Conservation (phyloP, 2,329 filamentous ascomycete species). For the Aureobasidium lini region DNA sequence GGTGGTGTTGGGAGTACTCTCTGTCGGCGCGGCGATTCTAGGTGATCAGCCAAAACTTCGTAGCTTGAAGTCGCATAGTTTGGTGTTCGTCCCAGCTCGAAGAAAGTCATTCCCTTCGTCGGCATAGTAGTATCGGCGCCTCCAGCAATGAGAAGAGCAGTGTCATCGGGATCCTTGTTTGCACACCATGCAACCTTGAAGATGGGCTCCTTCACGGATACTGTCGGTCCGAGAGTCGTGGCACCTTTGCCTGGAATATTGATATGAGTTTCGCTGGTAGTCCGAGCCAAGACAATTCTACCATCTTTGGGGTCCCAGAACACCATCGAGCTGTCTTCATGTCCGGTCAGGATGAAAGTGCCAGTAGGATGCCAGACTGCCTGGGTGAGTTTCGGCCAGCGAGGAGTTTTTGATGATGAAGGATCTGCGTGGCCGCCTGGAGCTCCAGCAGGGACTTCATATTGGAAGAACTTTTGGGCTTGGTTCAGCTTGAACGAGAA, state of each 20-base stretch:
- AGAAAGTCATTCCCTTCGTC: conserved; percentile 73
- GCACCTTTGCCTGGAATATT: conserved; percentile 49
- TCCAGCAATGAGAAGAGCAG: conserved; percentile 77
- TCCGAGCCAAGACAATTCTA: conserved; percentile 73
- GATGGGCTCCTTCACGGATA: conserved; percentile 64
- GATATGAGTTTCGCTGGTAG: conserved; percentile 64
- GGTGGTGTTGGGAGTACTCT: conserved; percentile 67
- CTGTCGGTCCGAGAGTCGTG: conserved; percentile 33
- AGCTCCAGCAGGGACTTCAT: conserved; percentile 71
- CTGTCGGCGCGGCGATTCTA: conserved; percentile 66
- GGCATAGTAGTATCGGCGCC: conserved; percentile 61
- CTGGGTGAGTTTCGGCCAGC: conserved; percentile 69
- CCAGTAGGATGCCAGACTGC: conserved; percentile 93
- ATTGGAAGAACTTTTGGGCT: conserved; percentile 71
- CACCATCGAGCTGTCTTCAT: conserved; percentile 86
- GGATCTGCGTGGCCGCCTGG: conserved; percentile 69
- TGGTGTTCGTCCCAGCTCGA: conserved; percentile 83
- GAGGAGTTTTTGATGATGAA: conserved; percentile 50
- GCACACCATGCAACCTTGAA: conserved; percentile 84
- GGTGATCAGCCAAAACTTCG: conserved; percentile 72
- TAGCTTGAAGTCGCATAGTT: conserved; percentile 87
- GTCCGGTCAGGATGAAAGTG: conserved; percentile 76
- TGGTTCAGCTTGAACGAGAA: conserved; percentile 94
- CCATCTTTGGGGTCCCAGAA: conserved; percentile 94
- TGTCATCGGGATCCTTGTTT: conserved; percentile 89